A percentile compares a stretch with the other conserved stretches of the same genome.
phyloP scores from a whole-genome alignment of 1,284 basidiomycete species.

The Prillingera fragicola region DNA sequence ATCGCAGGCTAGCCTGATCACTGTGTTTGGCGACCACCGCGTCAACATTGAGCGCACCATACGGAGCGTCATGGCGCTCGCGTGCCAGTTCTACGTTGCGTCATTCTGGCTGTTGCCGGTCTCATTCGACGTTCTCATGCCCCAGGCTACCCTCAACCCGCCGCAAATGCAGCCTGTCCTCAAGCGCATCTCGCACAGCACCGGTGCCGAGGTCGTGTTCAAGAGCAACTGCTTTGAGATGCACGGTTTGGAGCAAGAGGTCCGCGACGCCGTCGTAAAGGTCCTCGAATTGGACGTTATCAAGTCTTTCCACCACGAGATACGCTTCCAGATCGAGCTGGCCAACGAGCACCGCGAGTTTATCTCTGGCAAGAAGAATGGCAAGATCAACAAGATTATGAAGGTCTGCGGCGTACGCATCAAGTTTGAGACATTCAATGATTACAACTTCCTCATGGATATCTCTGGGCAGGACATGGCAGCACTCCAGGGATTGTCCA shows the following conservation, averaged over 20 bases:
- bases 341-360: conserved; percentile 98
- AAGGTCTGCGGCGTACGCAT: conserved; percentile 93
- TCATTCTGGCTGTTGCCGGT: conserved; percentile 93
- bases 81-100: conserved; percentile 91
- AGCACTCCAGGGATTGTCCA: conserved; percentile 77
- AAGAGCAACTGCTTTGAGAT: conserved; percentile 97
- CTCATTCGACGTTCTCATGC: conserved; percentile 85
- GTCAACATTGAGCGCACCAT: conserved; percentile 95
- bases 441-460: conserved; percentile 98
- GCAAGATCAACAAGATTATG: conserved; percentile 98
- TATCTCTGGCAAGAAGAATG: conserved; percentile 96
- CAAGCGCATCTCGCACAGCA: conserved; percentile 77
- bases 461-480: conserved; percentile 74
- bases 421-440: conserved; percentile 97
- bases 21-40: conserved; percentile 88
- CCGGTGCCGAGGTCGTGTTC: conserved; percentile 92
- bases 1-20: conserved; percentile 72
- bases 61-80: conserved; percentile 89
- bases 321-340: conserved; percentile 96
- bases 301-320: conserved; percentile 87
- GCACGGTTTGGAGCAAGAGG: conserved; percentile 91
- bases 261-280: conserved; percentile 76
- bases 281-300: conserved; percentile 85
- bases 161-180: conserved; percentile 78
- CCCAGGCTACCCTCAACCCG: conserved; percentile 68